phyloP scores from a whole-genome alignment of 2,329 filamentous ascomycete species.

The Apiospora arundinis region DNA sequence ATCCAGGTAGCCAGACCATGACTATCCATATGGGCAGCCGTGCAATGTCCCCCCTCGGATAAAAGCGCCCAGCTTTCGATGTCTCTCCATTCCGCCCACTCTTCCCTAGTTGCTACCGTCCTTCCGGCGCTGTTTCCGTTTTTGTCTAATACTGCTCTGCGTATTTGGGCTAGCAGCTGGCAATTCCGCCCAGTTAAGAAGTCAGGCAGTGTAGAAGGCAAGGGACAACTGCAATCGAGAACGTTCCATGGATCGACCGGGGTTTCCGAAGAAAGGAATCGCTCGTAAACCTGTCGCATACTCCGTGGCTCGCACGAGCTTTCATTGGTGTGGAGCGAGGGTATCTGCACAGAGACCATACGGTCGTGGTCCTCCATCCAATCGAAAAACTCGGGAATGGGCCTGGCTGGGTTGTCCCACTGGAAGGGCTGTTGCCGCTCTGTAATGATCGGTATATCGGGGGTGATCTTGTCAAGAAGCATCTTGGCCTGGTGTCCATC shows the following conservation, averaged over 20 bases:
- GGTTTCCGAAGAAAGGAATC: constrained; percentile 16
- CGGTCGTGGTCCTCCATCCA: constrained; percentile 21
- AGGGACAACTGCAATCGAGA: constrained; percentile 20
- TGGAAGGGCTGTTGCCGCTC: constrained; percentile 21
- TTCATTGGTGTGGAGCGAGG: constrained; percentile 12
- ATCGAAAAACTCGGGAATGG: constrained; percentile 22
- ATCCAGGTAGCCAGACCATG: constrained; percentile 44
- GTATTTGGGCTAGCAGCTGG: constrained; percentile 23
- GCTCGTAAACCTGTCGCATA: constrained; percentile 21
- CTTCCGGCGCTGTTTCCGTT: constrained; percentile 20
- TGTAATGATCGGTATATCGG: constrained; percentile 21
- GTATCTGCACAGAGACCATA: constrained; percentile 22
- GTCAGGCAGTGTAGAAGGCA: constrained; percentile 22
- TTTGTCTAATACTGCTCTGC: constrained; percentile 10
- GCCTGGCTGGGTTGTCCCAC: constrained; percentile 10
- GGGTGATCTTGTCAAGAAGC: constrained; percentile 20
- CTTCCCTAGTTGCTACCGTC: constrained; percentile 31
- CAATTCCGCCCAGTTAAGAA: constrained; percentile 22
- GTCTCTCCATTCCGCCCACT: constrained; percentile 43
- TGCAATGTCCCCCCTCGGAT: constrained; percentile 43
- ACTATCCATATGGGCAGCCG: constrained; percentile 42
- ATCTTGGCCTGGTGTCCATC: constrained; percentile 21
- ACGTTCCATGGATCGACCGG: constrained; percentile 22
- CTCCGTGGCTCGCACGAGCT: constrained; percentile 21
- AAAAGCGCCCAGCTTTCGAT: constrained; percentile 42